Evolutionary conservation across 495 filamentous ascomycete genomes (phyloP), one percentile per base, ranked within the genome.

Genomic region (Podospora pseudoanserina): DNA sequence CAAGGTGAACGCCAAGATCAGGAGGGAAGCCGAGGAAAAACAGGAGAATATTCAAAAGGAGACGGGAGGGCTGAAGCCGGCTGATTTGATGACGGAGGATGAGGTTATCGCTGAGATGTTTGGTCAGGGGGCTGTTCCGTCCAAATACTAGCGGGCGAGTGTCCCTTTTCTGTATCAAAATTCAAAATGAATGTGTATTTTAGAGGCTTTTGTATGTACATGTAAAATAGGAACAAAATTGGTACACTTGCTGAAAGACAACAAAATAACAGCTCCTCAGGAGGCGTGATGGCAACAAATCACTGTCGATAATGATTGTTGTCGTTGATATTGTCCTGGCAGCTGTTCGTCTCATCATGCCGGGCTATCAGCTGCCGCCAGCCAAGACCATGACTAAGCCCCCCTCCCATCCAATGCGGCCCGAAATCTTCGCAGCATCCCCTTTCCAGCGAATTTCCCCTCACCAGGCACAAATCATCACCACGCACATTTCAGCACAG

Each of bases 401-500:
- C 9, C 32, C 2, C 44, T 4, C 2, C 44, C 32, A 1, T 23
- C 18, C 2, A 20, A 55, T 30, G 44, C 28, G 54, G 78, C n/a
- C 67, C 57, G 49, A 70, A 76, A 73, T 67, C 68, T 75, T 69
- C 74, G 67, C 73, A 65, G 57, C 2, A 32, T 62, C 60, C 16
- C 26, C 27, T 54, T 32, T 64, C 57, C 39, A 65, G 65, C 64
- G 63, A 70, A 76, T 70, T 74, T 74, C 65, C 72, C 68, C 65
- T 70, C 64, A 68, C 66, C 34, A 30, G 68, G 76, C 70, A 74
- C 67, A 75, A 73, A 68, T 67, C 67, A 77, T 76, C 76, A 76
- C 76, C 71, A 79, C 72, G 78, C 74, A 79, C 74, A 73, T 78
- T 79, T 79, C 76, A 79, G 75, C 78, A 78, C 79, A 78, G 74